These are phyloP conservation scores for Cucurbita moschata DNA, from an alignment of 306 rosid species.

Conservation along the genomic window DNA sequence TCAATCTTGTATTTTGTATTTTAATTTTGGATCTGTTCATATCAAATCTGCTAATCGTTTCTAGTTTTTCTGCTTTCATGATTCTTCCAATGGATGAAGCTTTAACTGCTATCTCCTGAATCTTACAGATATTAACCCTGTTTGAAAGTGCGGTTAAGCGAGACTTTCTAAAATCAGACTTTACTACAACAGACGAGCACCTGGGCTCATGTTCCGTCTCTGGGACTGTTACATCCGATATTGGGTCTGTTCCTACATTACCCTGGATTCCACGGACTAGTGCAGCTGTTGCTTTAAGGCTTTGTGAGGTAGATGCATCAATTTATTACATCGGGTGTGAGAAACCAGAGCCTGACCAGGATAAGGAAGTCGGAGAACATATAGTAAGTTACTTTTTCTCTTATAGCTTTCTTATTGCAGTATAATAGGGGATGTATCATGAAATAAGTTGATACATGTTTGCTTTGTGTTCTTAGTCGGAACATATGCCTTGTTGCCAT, in stretches of 20 bases:
- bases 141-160: constrained; percentile 54
- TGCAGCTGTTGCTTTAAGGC: constrained; percentile 78
- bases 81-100: background rate
- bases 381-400: constrained; percentile 27
- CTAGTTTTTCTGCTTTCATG: background rate
- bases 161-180: constrained; percentile 60
- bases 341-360: constrained; percentile 39
- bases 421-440: background rate
- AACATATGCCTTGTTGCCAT: too few species aligned
- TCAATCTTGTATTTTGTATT: background rate
- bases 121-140: constrained; percentile 50
- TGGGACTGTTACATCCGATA: constrained; percentile 21
- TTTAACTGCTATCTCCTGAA: background rate
- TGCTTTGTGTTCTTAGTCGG: too few species aligned
- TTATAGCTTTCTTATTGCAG: background rate
- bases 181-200: constrained; percentile 51
- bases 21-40: background rate
- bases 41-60: background rate
- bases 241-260: constrained; percentile 42
- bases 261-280: constrained; percentile 90
- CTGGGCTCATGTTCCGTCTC: constrained; percentile 37
- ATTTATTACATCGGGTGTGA: constrained; percentile 35
- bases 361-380: constrained; percentile 32
- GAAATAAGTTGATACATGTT: too few species aligned
- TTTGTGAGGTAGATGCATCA: constrained; percentile 71